Base-by-base conservation (phyloP, 164 flowering plant species). In the Warburgia ugandensis region DNA sequence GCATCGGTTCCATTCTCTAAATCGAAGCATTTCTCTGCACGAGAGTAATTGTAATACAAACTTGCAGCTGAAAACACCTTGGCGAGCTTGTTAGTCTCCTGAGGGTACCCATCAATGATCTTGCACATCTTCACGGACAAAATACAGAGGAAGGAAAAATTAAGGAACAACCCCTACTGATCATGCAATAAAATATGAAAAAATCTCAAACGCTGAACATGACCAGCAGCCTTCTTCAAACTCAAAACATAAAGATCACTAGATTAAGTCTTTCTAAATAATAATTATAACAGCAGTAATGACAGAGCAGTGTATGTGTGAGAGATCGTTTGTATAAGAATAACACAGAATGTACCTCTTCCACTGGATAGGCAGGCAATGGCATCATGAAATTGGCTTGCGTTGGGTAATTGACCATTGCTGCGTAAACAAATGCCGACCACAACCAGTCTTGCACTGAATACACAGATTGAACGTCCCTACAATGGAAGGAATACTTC, bases 331-430 rank as follows among this genome's bases (percentile, higher is more conserved):
- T 6, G 6, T 32, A 6, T 12, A 32, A 32, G 12, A 48, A 0
- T 8, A 10, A 30, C 1, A 5, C 9, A 29, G 19, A 27, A 29
- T 17, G 37, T 44, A 73, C 80, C 78, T 78, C 56, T 45, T 51
- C 20, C 4, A 78, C 72, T 5, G 84, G 78, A 42, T 73, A 67
- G 4, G 77, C 77, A 23, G 85, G 79, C 45, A 74, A 65, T 21
- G 76, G 79, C 73, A 31, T 71, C 68, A 79, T 48, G 48, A 79
- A 79, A 60, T 74, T 70, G 51, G 85, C 65, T 56, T 62, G 45
- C n/a, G 68, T 71, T 16, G 81, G 77, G 49, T 77, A 79, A 61
- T 79, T 75, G 52, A 73, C 73, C 81, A 79, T 74, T 44, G 84
- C 74, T 21, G 81, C 70, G 49, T 76, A 72, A 14, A 68, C 68